These are phyloP conservation scores for Amesomyces nigricolor DNA, from an alignment of 2,329 filamentous ascomycete genomes.

Conservation along the genomic window DNA sequence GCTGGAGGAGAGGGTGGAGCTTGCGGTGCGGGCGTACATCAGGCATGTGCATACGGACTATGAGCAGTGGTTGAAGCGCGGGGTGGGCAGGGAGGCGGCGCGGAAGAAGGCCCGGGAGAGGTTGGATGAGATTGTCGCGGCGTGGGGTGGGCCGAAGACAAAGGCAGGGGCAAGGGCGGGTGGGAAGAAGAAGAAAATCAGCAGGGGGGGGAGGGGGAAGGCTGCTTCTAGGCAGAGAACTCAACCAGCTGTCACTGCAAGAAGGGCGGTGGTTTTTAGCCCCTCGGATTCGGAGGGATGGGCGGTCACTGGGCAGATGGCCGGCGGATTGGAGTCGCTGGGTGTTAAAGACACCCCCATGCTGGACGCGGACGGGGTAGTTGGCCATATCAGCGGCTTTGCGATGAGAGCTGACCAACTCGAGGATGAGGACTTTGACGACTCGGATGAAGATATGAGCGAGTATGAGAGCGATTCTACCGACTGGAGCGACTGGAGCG, in stretches of 20 bases:
- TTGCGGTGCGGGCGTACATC: conserved; percentile 46
- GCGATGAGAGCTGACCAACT: conserved; percentile 2
- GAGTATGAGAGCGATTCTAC: conserved; percentile 4
- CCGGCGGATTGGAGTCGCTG: background rate
- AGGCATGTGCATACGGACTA: conserved; percentile 45
- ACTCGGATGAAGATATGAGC: conserved; percentile 6
- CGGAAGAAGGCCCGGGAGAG: conserved; percentile 17
- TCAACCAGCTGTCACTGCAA: too few species aligned
- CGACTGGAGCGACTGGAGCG: conserved; percentile 6
- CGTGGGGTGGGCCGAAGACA: conserved; percentile 21
- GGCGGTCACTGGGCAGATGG: background rate
- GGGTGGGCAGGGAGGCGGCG: conserved; percentile 19
- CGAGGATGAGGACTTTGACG: conserved; percentile 5
- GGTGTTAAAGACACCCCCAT: background rate
- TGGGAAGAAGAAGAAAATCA: background rate
- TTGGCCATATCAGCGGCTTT: background rate
- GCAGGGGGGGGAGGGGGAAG: background rate
- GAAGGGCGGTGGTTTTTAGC: too few species aligned
- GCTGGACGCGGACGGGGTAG: background rate
- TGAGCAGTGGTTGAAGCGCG: conserved; percentile 33
- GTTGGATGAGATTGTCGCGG: conserved; percentile 20
- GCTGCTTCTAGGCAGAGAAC: too few species aligned
- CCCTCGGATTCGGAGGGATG: too few species aligned
- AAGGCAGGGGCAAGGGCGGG: background rate
- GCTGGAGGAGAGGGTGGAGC: conserved; percentile 35